phyloP scores from a whole-genome alignment of 176 grass and related monocot species.

The Thalia dealbata region DNA sequence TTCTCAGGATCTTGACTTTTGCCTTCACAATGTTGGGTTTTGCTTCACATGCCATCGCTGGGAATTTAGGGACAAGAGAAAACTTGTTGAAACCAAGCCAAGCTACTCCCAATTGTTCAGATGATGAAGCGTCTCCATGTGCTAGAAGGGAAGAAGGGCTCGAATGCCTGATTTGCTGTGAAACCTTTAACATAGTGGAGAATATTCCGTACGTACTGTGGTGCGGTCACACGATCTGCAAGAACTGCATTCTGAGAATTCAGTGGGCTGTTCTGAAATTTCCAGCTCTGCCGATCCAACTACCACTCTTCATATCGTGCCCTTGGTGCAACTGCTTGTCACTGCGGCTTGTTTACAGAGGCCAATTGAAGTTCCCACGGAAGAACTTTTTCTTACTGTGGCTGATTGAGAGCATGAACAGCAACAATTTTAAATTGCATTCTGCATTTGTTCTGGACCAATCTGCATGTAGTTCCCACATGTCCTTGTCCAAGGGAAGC shows the following conservation, averaged over 20 bases:
- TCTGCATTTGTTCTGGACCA: neutral
- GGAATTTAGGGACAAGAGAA: constrained; percentile 4
- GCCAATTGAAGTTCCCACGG: constrained; percentile 7
- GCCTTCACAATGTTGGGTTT: constrained; percentile 8
- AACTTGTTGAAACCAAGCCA: neutral
- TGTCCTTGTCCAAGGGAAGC: neutral
- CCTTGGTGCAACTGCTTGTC: constrained; percentile 19
- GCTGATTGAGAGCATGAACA: constrained; percentile 15
- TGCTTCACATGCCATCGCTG: constrained; percentile 14
- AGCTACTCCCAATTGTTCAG: constrained; percentile 7
- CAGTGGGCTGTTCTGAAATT: constrained; percentile 19
- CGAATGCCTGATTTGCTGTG: constrained; percentile 20
- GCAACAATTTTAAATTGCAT: neutral
- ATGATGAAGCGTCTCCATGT: constrained; percentile 10
- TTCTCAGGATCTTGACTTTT: neutral
- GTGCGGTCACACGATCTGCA: constrained; percentile 23
- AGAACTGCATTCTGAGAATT: constrained; percentile 15
- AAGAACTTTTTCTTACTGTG: constrained; percentile 19
- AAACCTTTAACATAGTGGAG: constrained; percentile 17
- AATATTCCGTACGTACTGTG: constrained; percentile 18
- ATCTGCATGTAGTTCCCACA: neutral
- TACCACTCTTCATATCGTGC: constrained; percentile 24
- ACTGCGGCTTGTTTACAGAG: constrained; percentile 13
- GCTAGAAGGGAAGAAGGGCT: constrained; percentile 11
- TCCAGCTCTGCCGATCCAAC: constrained; percentile 16